Percentiles rank a stretch among this genome's conserved stretches.
These are phyloP conservation scores for Trichoderma sp. DNA, from an alignment of 2,329 filamentous ascomycete species.

Conservation along the genomic window DNA sequence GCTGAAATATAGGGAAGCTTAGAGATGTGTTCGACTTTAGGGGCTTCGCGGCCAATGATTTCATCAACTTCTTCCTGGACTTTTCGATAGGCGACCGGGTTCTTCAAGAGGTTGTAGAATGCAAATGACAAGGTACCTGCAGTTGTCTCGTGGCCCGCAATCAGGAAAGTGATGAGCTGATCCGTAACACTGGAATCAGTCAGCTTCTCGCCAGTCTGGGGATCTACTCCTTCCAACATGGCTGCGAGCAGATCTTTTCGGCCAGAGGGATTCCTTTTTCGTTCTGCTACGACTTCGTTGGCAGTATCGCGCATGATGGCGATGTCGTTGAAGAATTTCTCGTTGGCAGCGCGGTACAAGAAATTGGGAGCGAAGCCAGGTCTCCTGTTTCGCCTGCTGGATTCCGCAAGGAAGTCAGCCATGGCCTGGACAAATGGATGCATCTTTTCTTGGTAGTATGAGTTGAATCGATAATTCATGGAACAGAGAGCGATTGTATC, in stretches of 20 bases:
- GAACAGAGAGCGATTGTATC: slow-evolving; percentile 73
- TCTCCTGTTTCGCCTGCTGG: slow-evolving; percentile 54
- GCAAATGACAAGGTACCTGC: slow-evolving; percentile 68
- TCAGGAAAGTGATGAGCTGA: slow-evolving; percentile 74
- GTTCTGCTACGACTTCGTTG: slow-evolving; percentile 62
- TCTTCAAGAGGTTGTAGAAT: slow-evolving; percentile 67
- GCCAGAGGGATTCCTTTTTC: slow-evolving; percentile 57
- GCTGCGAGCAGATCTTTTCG: slow-evolving; percentile 70
- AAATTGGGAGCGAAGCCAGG: slow-evolving; percentile 51
- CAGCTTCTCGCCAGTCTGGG: slow-evolving; percentile 68
- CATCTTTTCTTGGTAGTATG: slow-evolving; percentile 68
- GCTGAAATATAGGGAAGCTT: slow-evolving; percentile 69
- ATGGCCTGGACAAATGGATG: slow-evolving; percentile 74
- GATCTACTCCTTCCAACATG: slow-evolving; percentile 70
- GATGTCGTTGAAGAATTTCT: slow-evolving; percentile 60
- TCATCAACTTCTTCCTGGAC: slow-evolving; percentile 70
- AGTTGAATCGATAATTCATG: slow-evolving; percentile 77
- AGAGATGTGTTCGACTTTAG: slow-evolving; percentile 64
- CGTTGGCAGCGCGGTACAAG: slow-evolving; percentile 53
- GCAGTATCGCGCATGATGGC: slow-evolving; percentile 58
- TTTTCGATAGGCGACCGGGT: slow-evolving; percentile 61
- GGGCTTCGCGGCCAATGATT: slow-evolving; percentile 61
- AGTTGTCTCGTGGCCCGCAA: slow-evolving; percentile 74
- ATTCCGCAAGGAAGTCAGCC: slow-evolving; percentile 64
- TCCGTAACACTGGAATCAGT: slow-evolving; percentile 65